These are phyloP conservation scores for Monilinia fructicola DNA, from an alignment of 2,329 filamentous ascomycete genomes.

Conservation along the genomic window DNA sequence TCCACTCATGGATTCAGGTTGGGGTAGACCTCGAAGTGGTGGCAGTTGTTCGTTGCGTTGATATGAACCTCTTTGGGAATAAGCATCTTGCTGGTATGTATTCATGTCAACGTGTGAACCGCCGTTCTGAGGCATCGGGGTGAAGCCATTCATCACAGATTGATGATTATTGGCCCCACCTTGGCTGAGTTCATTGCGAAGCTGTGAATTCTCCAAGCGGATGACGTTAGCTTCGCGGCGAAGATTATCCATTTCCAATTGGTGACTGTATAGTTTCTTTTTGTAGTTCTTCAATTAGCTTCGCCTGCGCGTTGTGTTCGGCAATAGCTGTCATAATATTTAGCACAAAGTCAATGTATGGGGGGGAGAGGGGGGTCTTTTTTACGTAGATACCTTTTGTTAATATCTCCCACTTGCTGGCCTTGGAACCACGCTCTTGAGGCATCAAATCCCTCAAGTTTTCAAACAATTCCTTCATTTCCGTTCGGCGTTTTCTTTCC, in stretches of 20 bases:
- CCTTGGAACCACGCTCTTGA: conserved; percentile 78
- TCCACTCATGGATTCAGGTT: conserved; percentile 63
- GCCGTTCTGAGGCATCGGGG: conserved; percentile 18
- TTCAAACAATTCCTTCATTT: conserved; percentile 88
- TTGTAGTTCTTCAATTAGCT: conserved; percentile 36
- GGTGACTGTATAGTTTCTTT: conserved; percentile 37
- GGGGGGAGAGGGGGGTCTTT: neutral
- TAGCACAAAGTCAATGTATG: conserved; percentile 22
- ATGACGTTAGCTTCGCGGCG: conserved; percentile 48
- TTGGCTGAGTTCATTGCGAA: conserved; percentile 35
- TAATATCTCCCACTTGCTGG: conserved; percentile 86
- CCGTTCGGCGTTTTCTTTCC: conserved; percentile 77
- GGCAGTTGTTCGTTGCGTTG: conserved; percentile 41
- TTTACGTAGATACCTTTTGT: conserved; percentile 65
- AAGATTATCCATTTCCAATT: conserved; percentile 46
- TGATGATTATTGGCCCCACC: conserved; percentile 41
- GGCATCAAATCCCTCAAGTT: conserved; percentile 76
- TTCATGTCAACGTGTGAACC: conserved; percentile 23
- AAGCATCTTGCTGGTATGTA: conserved; percentile 15
- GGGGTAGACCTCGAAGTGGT: conserved; percentile 27
- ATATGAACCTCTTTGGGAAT: conserved; percentile 14
- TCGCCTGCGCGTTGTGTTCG: conserved; percentile 58
- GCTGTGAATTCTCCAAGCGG: conserved; percentile 38
- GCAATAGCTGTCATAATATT: conserved; percentile 52
- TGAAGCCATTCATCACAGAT: conserved; percentile 26